A percentile compares a stretch with the other conserved stretches of the same genome.
Conservation (phyloP, 306 rosid species). For the Gynostemma pentaphyllum region DNA sequence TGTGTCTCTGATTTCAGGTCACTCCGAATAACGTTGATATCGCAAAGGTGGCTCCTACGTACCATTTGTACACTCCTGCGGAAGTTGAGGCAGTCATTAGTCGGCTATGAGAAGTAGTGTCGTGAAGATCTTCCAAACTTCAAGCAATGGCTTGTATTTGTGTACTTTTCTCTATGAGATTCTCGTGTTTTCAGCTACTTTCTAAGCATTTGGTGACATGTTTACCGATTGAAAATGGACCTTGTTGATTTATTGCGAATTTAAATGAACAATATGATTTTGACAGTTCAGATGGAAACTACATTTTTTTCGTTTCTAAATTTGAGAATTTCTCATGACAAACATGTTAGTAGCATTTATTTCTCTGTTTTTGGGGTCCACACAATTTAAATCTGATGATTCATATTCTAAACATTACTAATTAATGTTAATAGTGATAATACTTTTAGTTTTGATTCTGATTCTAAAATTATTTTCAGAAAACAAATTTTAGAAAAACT, state of each 20-base stretch:
- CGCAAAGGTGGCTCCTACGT: slow-evolving; percentile 76
- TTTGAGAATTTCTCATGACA: neutral
- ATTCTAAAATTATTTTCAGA: too few species aligned
- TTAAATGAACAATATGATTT: neutral
- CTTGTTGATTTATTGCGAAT: slow-evolving; percentile 5
- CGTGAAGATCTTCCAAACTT: neutral
- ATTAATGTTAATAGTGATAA: too few species aligned
- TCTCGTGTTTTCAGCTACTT: slow-evolving; percentile 2
- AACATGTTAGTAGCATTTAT: too few species aligned
- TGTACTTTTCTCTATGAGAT: neutral
- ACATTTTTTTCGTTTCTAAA: neutral
- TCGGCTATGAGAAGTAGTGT: slow-evolving; percentile 45
- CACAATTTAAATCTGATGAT: too few species aligned
- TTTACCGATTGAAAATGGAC: slow-evolving; percentile 1
- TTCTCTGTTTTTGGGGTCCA: too few species aligned
- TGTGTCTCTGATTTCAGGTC: slow-evolving; percentile 32
- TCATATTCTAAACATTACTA: too few species aligned
- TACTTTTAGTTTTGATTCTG: too few species aligned
- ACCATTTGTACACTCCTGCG: slow-evolving; percentile 75
- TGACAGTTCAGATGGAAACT: neutral
- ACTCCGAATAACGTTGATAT: slow-evolving; percentile 96
- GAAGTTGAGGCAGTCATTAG: slow-evolving; percentile 90
- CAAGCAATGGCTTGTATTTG: slow-evolving; percentile 6
- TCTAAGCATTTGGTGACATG: neutral
- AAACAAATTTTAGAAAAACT: too few species aligned